Base-by-base conservation (phyloP, 23 red algal species). In the Cyanidioschyzon merolae region DNA sequence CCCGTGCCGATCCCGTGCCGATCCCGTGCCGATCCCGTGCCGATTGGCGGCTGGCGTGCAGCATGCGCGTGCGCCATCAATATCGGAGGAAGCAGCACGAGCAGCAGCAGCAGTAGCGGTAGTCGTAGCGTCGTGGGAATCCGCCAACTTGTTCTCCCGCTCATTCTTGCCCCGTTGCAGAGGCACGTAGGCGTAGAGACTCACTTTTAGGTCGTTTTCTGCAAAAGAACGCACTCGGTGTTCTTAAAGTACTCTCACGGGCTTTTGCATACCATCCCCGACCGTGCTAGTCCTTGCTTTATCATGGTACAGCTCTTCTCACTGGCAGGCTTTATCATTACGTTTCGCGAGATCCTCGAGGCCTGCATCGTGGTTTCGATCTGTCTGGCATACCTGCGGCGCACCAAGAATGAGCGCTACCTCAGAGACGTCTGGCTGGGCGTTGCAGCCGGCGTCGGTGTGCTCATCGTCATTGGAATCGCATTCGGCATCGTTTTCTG, bases 361-460 rank as follows among this genome's bases (percentile, higher is more conserved):
- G 89, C 89, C 2, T 87, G 83, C 37, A 83, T 92, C 37, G 89
- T 92, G 58, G 84, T 92, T n/a, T 83, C 83, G 30, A 87, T 92
- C 37, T 80, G 83, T 37, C 84, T 92, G 2, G 89, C 89, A 35
- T 92, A 92, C 76, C 75, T 92, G 30, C 78, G 74, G 50, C 79
- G 82, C 50, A 84, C 75, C 39, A 84, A 84, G 41, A 82, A 79
- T 75, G 80, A 82, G 12, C 89, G 87, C 35, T 84, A 83, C 30
- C 41, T 74, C 35, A 80, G 75, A 35, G 86, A 76, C 67, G 89
- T 92, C 17, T 92, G 89, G 89, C 58, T 57, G 34, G 89, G 89
- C 26, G 76, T 84, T 16, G 58, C 39, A 3, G 89, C 74, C 21
- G 89, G 89, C n/a, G 76, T 92, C 31, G 36, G 36, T 0, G 50